These are phyloP conservation scores for Exophiala sp. DNA, from an alignment of 2,329 filamentous ascomycete species.

Conservation along the genomic window DNA sequence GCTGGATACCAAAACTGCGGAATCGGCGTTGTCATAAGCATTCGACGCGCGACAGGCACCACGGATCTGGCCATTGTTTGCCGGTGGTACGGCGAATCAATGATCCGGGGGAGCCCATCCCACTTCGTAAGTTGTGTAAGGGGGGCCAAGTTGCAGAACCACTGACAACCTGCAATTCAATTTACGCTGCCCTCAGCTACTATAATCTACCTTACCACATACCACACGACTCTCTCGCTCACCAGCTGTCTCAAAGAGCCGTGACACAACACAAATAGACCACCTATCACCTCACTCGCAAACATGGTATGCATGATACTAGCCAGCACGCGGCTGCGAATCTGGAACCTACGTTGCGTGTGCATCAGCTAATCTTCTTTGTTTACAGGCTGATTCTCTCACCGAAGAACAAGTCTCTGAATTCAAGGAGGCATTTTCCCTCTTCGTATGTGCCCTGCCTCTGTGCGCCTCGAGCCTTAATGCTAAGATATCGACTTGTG, in stretches of 20 bases:
- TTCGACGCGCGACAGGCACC: constrained; percentile 1
- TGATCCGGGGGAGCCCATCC: constrained; percentile 1
- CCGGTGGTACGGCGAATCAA: constrained; percentile 5
- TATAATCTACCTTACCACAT: neutral
- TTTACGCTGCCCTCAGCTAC: constrained; percentile 4
- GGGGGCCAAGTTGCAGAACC: constrained; percentile 1
- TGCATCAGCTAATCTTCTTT: constrained; percentile 10
- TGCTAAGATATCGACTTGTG: constrained; percentile 30
- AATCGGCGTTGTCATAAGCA: too few relatives aligned
- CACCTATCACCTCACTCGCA: neutral
- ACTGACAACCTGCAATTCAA: constrained; percentile 4
- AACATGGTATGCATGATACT: constrained; percentile 17
- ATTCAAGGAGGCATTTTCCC: constrained; percentile 99
- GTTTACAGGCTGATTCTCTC: constrained; percentile 81
- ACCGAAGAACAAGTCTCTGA: constrained; percentile 99
- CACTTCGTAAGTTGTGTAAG: too few relatives aligned
- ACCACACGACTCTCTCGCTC: neutral
- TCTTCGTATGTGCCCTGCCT: constrained; percentile 76
- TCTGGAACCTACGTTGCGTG: constrained; percentile 11
- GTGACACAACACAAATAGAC: neutral
- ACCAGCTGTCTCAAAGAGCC: neutral
- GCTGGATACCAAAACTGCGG: too few relatives aligned
- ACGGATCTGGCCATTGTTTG: neutral
- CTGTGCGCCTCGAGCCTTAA: neutral
- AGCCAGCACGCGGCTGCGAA: constrained; percentile 6